Conservation (phyloP, 2,329 filamentous ascomycete species). For the Hypoxylon sp. region DNA sequence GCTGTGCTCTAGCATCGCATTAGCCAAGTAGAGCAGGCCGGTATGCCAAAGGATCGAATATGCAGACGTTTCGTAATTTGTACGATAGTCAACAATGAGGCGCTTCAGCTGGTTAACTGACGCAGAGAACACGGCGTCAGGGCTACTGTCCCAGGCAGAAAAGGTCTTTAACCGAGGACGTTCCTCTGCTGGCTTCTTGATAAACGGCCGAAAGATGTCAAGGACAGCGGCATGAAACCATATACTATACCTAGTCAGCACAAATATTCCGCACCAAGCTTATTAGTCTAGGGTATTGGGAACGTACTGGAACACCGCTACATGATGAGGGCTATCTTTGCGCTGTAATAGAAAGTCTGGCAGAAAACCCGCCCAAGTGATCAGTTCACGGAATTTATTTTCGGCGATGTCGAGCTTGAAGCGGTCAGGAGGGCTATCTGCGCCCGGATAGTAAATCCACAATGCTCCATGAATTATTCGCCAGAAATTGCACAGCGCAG, state of each 20-base stretch:
- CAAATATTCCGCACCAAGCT: not conserved
- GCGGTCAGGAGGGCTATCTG: not conserved
- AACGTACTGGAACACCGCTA: constrained; percentile 1
- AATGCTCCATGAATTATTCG: not conserved
- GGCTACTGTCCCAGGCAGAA: not conserved
- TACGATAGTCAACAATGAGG: not conserved
- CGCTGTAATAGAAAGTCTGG: not conserved
- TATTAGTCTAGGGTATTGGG: not conserved
- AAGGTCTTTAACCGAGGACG: not conserved
- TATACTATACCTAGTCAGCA: not conserved
- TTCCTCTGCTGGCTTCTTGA: not conserved
- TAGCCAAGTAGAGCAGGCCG: not conserved
- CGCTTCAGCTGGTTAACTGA: constrained; percentile 2
- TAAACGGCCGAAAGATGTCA: not conserved
- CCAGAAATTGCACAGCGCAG: constrained; percentile 2
- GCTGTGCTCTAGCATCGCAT: not conserved
- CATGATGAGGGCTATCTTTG: not conserved
- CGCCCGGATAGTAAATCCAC: not conserved
- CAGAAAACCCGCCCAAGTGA: not conserved
- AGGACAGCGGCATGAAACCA: not conserved
- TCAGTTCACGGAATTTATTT: not conserved
- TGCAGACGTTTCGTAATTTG: not conserved
- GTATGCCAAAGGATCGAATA: constrained; percentile 2
- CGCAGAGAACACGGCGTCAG: not conserved
- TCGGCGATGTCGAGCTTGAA: not conserved